phyloP scores from a whole-genome alignment of 2,329 filamentous ascomycete species.

The Cercospora sp. region DNA sequence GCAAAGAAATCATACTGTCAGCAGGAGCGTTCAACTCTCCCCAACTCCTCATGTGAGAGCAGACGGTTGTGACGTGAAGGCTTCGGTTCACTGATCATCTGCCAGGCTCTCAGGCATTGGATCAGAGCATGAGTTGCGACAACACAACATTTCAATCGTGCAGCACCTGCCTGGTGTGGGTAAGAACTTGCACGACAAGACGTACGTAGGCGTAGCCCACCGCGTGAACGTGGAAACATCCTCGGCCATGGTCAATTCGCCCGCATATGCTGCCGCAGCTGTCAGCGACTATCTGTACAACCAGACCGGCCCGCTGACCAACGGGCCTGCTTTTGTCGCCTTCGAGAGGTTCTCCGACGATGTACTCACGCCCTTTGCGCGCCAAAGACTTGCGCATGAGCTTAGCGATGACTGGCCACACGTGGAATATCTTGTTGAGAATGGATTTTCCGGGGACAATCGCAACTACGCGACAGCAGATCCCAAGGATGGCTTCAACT shows the following conservation, averaged over 20 bases:
- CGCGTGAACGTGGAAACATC: not conserved
- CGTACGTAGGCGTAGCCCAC: not conserved
- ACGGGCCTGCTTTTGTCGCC: too few species aligned
- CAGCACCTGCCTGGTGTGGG: not conserved
- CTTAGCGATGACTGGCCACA: not conserved
- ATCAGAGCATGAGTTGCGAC: not conserved
- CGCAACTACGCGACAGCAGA: not conserved
- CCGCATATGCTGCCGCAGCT: too few species aligned
- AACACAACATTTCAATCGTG: not conserved
- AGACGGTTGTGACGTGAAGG: not conserved
- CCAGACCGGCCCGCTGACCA: too few species aligned
- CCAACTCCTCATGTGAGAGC: not conserved
- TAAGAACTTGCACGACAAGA: not conserved
- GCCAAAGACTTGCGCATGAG: too few species aligned
- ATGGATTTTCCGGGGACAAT: not conserved
- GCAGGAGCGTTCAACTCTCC: not conserved
- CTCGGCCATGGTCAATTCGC: too few species aligned
- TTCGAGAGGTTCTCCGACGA: too few species aligned
- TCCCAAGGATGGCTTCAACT: not conserved
- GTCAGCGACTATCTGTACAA: too few species aligned
- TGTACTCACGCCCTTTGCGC: too few species aligned
- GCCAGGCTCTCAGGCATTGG: not conserved
- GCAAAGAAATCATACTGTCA: not conserved
- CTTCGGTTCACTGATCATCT: not conserved
- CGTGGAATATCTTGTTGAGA: not conserved